Percentiles rank a stretch among this genome's conserved stretches.
phyloP scores from a whole-genome alignment of 78 protist genomes.

The Dictyostelium citrinum region DNA sequence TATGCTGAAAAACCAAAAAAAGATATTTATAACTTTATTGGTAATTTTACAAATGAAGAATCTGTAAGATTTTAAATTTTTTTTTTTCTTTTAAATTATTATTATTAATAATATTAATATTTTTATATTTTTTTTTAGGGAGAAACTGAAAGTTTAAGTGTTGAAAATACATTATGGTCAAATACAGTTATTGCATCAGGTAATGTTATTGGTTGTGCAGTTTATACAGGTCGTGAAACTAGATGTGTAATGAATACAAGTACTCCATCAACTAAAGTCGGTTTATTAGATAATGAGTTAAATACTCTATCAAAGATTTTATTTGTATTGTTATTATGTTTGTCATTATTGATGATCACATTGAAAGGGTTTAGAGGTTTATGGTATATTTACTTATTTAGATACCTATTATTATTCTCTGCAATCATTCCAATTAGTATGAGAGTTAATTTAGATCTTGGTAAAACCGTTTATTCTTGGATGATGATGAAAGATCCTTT shows the following conservation, averaged over 20 bases:
- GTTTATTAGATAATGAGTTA: conserved; percentile 91
- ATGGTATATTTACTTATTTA: conserved; percentile 86
- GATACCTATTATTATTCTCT: conserved; percentile 96
- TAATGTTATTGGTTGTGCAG: conserved; percentile 84
- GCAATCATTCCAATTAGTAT: conserved; percentile 97
- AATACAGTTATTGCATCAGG: conserved; percentile 97
- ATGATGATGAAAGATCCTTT: conserved; percentile 72
- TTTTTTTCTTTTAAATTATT: neutral
- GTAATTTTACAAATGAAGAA: conserved; percentile 54
- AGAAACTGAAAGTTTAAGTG: conserved; percentile 88
- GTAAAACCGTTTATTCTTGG: conserved; percentile 51
- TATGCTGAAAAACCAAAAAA: conserved; percentile 88
- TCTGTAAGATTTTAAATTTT: neutral
- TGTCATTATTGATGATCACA: conserved; percentile 90
- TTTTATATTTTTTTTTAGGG: neutral
- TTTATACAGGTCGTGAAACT: conserved; percentile 98
- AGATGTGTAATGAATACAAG: conserved; percentile 94
- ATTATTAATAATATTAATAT: too few relatives aligned
- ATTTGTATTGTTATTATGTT: conserved; percentile 81
- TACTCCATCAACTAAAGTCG: conserved; percentile 90
- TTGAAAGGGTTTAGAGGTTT: conserved; percentile 80
- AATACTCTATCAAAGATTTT: conserved; percentile 90
- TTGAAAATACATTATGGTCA: conserved; percentile 98
- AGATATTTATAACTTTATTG: conserved; percentile 93
- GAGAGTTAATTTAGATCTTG: conserved; percentile 79